Conservation (phyloP, 768 basidiomycete species). For the Phlebiopsis gigantea region DNA sequence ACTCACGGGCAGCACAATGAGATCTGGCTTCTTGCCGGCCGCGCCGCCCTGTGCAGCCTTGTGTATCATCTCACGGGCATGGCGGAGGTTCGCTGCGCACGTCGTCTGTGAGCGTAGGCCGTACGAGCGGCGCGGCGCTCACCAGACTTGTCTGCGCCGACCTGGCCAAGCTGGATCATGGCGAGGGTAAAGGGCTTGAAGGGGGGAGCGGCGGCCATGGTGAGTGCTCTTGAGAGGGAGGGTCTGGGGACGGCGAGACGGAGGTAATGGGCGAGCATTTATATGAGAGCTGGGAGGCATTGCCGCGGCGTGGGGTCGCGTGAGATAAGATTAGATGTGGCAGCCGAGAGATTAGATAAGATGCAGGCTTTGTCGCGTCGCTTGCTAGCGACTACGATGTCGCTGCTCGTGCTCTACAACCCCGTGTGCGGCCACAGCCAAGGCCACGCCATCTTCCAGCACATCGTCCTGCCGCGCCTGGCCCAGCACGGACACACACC, state of each 20-base stretch:
- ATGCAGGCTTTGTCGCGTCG: not conserved
- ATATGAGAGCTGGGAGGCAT: not conserved
- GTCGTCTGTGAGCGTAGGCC: not conserved
- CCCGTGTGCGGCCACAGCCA: conserved; percentile 63
- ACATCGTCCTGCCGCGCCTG: conserved; percentile 64
- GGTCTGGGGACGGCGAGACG: not conserved
- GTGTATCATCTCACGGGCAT: conserved; percentile 77
- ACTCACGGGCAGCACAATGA: conserved; percentile 81
- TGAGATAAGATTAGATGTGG: conserved; percentile 3
- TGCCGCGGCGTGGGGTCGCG: not conserved
- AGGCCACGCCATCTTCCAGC: conserved; percentile 50
- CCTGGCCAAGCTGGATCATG: conserved; percentile 81
- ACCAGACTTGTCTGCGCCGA: conserved; percentile 60
- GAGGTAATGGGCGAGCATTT: conserved; percentile 5
- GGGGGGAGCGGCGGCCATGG: conserved; percentile 24
- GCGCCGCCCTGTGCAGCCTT: conserved; percentile 48
- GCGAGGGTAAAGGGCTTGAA: conserved; percentile 81
- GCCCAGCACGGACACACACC: conserved; percentile 31
- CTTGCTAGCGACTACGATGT: conserved; percentile 4
- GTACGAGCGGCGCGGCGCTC: not conserved
- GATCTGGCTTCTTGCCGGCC: conserved; percentile 51
- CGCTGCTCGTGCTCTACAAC: conserved; percentile 64
- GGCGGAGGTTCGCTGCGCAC: conserved; percentile 57
- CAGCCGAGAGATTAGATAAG: not conserved
- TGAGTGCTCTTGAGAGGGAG: conserved; percentile 3